A percentile compares a stretch with the other conserved stretches of the same genome.
phyloP scores from a whole-genome alignment of 805 yeast species.

The Candida railenensis region DNA sequence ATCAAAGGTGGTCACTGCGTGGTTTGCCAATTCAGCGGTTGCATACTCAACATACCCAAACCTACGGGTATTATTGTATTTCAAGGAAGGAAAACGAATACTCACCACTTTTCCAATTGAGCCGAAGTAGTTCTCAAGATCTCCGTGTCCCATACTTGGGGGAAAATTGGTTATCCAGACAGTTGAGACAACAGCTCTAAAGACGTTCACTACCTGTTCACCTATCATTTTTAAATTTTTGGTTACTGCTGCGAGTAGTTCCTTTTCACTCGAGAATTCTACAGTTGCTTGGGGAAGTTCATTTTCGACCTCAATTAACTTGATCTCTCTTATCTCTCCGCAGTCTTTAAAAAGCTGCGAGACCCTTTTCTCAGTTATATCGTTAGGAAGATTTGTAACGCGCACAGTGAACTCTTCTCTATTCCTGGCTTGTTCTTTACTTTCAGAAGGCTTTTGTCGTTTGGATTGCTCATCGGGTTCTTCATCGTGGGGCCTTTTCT shows the following conservation, averaged over 20 bases:
- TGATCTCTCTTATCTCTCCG: conserved; percentile 49
- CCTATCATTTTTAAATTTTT: conserved; percentile 51
- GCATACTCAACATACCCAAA: conserved; percentile 72
- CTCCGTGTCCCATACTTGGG: conserved; percentile 42
- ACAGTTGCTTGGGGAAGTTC: conserved; percentile 45
- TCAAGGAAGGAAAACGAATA: conserved; percentile 64
- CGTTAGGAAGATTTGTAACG: conserved; percentile 47
- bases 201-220: conserved; percentile 44
- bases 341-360: conserved; percentile 54
- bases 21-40: conserved; percentile 39
- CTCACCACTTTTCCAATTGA: conserved; percentile 42
- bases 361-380: conserved; percentile 38
- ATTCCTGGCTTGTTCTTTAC: conserved; percentile 31
- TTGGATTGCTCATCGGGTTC: conserved; percentile 1
- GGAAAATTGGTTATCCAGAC: conserved; percentile 79
- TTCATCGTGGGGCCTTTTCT: too few relatives aligned
- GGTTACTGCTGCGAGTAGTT: conserved; percentile 58
- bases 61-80: conserved; percentile 53
- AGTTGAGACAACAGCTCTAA: conserved; percentile 46
- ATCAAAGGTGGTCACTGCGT: conserved; percentile 43
- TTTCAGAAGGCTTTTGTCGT: conserved; percentile 10
- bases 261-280: conserved; percentile 52
- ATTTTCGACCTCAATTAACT: conserved; percentile 12
- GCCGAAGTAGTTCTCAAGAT: conserved; percentile 41
- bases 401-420: conserved; percentile 61